Evolutionary conservation across 352 stramenopile genomes (phyloP).

Genomic region (Globisporangium orthogonon): DNA sequence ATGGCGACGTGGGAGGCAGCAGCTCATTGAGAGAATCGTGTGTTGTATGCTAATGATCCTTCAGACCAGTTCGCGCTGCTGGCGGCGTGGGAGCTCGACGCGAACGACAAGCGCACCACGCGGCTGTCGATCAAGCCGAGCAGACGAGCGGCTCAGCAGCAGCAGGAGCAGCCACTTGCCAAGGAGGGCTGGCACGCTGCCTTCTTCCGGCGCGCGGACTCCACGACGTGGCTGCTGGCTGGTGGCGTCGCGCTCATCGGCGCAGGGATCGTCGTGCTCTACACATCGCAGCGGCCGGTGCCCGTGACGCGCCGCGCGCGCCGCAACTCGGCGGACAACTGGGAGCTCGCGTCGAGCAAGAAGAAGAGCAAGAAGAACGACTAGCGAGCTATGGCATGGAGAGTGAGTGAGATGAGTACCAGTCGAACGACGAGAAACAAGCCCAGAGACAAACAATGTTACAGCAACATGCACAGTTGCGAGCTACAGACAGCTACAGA

Average conservation of each 20-base stretch:
- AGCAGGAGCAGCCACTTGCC: neutral
- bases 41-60: neutral
- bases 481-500: neutral
- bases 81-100: conserved; percentile 49
- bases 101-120: conserved; percentile 21
- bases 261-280: conserved; percentile 39
- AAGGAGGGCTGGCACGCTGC: neutral
- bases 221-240: conserved; percentile 34
- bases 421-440: neutral
- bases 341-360: conserved; percentile 8
- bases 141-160: neutral
- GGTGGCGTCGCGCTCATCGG: conserved; percentile 44
- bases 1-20: neutral
- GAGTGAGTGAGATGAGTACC: too few relatives aligned
- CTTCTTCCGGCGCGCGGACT: neutral
- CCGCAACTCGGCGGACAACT: conserved; percentile 5
- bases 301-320: neutral
- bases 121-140: conserved; percentile 40
- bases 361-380: conserved; percentile 7
- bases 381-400: neutral
- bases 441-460: neutral
- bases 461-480: neutral
- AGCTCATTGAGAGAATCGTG: conserved; percentile 1
- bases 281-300: conserved; percentile 29
- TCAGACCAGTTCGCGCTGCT: conserved; percentile 49